Conservation (phyloP, 495 filamentous ascomycete species). For the Cudoniella acicularis region DNA sequence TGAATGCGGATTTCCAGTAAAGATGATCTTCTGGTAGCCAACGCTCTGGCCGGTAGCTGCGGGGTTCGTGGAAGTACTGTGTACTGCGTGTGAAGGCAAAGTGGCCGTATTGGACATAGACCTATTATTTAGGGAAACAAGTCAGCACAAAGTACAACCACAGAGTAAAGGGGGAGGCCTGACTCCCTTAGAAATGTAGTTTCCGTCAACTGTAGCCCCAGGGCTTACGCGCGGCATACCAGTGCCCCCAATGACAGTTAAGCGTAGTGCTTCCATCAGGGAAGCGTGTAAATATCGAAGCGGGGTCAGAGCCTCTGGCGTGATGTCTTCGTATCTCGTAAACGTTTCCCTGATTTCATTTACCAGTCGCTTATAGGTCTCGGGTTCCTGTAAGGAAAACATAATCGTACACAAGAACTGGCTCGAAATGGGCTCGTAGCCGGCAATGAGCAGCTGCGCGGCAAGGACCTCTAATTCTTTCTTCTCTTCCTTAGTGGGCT, state of each 20-base stretch:
- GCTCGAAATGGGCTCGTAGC: slow-evolving; percentile 20
- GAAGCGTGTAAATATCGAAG: slow-evolving; percentile 20
- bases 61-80: neutral
- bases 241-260: neutral
- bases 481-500: slow-evolving; percentile 21
- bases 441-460: slow-evolving; percentile 24
- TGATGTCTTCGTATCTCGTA: slow-evolving; percentile 21
- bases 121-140: slow-evolving; percentile 1
- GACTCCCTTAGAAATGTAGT: slow-evolving; percentile 25
- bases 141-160: neutral
- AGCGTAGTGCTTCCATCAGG: slow-evolving; percentile 23
- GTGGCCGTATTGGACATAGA: slow-evolving; percentile 7
- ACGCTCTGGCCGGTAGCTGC: neutral
- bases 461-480: slow-evolving; percentile 18
- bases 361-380: slow-evolving; percentile 1
- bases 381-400: slow-evolving; percentile 19
- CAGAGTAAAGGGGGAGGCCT: too few species aligned
- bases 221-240: slow-evolving; percentile 21
- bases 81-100: slow-evolving; percentile 12
- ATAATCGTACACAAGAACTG: slow-evolving; percentile 13
- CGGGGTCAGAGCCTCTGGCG: neutral
- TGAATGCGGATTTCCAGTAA: neutral
- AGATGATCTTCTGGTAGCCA: neutral
- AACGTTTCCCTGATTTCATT: slow-evolving; percentile 24
- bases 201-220: slow-evolving; percentile 23